Percentiles rank a stretch among this genome's conserved stretches.
phyloP scores from a whole-genome alignment of 805 yeast genomes.

The Starmerella riodocensis region DNA sequence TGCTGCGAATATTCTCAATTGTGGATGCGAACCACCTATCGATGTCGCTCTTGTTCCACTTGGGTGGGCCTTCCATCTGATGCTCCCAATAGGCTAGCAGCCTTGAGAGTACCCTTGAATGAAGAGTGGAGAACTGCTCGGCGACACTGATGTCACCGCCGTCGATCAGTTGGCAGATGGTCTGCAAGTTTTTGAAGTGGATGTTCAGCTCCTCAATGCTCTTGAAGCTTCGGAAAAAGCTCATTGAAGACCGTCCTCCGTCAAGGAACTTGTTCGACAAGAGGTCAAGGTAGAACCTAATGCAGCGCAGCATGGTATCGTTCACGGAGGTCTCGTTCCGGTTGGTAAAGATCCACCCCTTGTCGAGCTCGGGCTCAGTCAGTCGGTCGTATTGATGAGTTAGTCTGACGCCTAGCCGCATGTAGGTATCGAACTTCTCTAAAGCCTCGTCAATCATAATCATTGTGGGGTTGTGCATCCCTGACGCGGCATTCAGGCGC shows the following conservation, averaged over 20 bases:
- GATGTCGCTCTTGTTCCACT: slow-evolving; percentile 32
- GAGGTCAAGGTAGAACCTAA: slow-evolving; percentile 54
- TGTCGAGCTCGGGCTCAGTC: slow-evolving; percentile 37
- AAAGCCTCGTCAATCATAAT: slow-evolving; percentile 93
- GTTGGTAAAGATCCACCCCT: slow-evolving; percentile 60
- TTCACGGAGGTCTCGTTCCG: slow-evolving; percentile 55
- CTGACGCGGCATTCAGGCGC: slow-evolving; percentile 63
- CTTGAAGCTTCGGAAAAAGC: slow-evolving; percentile 65
- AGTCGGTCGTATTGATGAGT: slow-evolving; percentile 52
- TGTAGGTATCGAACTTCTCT: slow-evolving; percentile 66
- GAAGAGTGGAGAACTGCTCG: slow-evolving; percentile 54
- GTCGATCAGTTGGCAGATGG: slow-evolving; percentile 63
- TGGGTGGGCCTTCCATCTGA: slow-evolving; percentile 53
- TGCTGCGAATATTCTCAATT: slow-evolving; percentile 31
- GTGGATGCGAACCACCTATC: slow-evolving; percentile 38
- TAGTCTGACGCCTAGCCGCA: slow-evolving; percentile 60
- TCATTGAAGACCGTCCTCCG: slow-evolving; percentile 41
- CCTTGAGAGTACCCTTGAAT: slow-evolving; percentile 54
- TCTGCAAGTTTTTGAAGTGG: slow-evolving; percentile 66
- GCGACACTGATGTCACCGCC: slow-evolving; percentile 75
- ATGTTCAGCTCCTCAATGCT: slow-evolving; percentile 82
- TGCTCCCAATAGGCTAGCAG: slow-evolving; percentile 56
- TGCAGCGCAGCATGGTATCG: slow-evolving; percentile 55
- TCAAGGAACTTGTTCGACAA: slow-evolving; percentile 68
- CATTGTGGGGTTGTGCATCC: slow-evolving; percentile 72